Evolutionary conservation across 2,329 filamentous ascomycete species (phyloP).

Genomic region (Lojkania enalia): DNA sequence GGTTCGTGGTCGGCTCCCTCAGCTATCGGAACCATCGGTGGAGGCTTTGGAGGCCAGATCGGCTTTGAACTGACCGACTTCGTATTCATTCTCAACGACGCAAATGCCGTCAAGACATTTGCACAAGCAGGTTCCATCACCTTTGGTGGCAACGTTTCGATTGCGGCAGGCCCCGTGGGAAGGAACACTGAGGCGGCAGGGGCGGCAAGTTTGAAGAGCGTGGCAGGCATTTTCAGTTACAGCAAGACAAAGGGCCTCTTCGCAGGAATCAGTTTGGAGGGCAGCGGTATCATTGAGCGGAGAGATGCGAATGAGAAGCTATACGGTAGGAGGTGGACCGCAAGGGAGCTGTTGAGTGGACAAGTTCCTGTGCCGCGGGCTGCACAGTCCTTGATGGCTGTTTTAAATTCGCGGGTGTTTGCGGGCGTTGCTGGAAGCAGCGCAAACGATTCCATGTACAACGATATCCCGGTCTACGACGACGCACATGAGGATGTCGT

Average conservation of each 20-base stretch:
- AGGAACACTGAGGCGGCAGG: slow-evolving; percentile 95
- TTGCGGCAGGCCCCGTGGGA: slow-evolving; percentile 91
- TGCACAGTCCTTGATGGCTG: slow-evolving; percentile 79
- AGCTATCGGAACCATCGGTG: slow-evolving; percentile 79
- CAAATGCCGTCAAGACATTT: slow-evolving; percentile 86
- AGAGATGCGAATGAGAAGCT: slow-evolving; percentile 97
- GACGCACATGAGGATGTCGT: slow-evolving; percentile 79
- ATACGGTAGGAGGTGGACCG: slow-evolving; percentile 81
- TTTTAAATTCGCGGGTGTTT: slow-evolving; percentile 85
- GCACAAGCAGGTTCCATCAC: slow-evolving; percentile 90
- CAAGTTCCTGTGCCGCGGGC: slow-evolving; percentile 76
- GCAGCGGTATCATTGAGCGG: slow-evolving; percentile 88
- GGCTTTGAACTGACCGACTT: slow-evolving; percentile 90
- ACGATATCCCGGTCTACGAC: slow-evolving; percentile 89
- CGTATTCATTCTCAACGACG: slow-evolving; percentile 97
- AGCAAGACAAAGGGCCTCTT: slow-evolving; percentile 98
- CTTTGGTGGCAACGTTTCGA: slow-evolving; percentile 91
- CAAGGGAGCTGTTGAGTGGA: slow-evolving; percentile 79
- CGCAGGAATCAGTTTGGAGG: slow-evolving; percentile 91
- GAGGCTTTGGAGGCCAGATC: slow-evolving; percentile 83
- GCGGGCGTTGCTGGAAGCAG: slow-evolving; percentile 61
- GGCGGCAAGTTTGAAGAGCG: slow-evolving; percentile 84
- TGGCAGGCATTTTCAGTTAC: slow-evolving; percentile 94
- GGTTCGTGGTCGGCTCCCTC: slow-evolving; percentile 80
- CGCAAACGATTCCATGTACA: slow-evolving; percentile 76